Base-by-base conservation (phyloP, 164 flowering plant genomes). In the Brasenia schreberi region DNA sequence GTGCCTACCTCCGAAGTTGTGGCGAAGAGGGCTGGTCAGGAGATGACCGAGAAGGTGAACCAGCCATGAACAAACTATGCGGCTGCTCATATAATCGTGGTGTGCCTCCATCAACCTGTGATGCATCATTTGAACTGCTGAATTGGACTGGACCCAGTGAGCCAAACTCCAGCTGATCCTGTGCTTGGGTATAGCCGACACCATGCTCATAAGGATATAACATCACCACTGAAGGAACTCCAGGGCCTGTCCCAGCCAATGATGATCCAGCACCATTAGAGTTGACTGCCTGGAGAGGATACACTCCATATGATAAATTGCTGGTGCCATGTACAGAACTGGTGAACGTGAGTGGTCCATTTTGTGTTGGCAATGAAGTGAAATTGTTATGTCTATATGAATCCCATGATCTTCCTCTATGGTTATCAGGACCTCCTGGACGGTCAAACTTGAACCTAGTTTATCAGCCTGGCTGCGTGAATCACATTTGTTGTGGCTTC, bases 21-120 rank as follows among this genome's bases (percentile, higher is more conserved):
- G 94, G 96, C 17, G 93, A 87, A 65, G 97, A 86, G 14, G 97
- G 95, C 67, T 81, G 86, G 75, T 94, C 97, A 44, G 90, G 90
- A 11, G 97, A 81, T 72, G 92, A 78, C 61, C 19, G 78, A 62
- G 76, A 84, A 53, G 74, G 78, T 67, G 87, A 76, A 64, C 71
- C 66, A 19, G 81, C 80, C 69, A 73, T 85, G 68, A 80, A 77
- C 66, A 82, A 77, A 45, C 65, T 43, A 62, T 62, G 68, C 64
- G 77, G 88, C 19, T 81, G 87, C 73, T 87, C 93, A 69, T 59
- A 75, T 17, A 69, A 69, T 65, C 79, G 79, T 71, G 82, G 77
- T 42, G 77, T 65, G 43, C 79, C 85, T n/a, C 86, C 91, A 74
- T 71, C 77, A 43, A 65, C 68, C 53, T 79, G 88, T 27, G 84